phyloP scores from a whole-genome alignment of 441 rosid species.

The Populus hybrid region DNA sequence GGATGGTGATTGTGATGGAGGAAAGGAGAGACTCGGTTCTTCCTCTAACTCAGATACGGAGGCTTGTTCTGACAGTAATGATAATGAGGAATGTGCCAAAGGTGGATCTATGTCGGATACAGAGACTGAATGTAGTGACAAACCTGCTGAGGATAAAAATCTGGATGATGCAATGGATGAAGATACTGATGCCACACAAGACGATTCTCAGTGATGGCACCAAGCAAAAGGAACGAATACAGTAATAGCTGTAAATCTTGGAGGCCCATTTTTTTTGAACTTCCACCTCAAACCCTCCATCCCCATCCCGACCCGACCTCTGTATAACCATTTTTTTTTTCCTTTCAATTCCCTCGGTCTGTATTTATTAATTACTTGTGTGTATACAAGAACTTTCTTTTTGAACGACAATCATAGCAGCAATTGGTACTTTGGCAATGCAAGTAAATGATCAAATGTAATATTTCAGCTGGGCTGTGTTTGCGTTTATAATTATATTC shows the following conservation, averaged over 20 bases:
- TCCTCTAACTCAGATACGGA: constrained; percentile 57
- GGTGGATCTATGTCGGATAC: constrained; percentile 39
- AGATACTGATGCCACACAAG: constrained; percentile 51
- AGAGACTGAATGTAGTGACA: constrained; percentile 48
- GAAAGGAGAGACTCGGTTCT: constrained; percentile 30
- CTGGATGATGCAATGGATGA: constrained; percentile 48
- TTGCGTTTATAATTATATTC: too few relatives aligned
- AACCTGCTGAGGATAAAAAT: constrained; percentile 34
- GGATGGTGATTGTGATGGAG: constrained; percentile 29
- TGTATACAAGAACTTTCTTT: neutral
- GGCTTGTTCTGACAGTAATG: constrained; percentile 47
- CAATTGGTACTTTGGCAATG: neutral
- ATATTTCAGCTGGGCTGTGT: too few relatives aligned
- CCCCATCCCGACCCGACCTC: neutral
- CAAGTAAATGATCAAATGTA: neutral
- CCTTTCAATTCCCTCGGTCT: neutral
- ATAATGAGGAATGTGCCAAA: constrained; percentile 25
- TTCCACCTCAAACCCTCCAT: neutral
- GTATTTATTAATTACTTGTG: neutral
- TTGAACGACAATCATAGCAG: neutral
- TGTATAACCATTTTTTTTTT: neutral
- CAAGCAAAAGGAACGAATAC: neutral
- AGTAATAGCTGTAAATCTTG: neutral
- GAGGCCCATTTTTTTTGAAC: neutral
- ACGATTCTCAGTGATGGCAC: constrained; percentile 39